Base-by-base conservation (phyloP, 2,329 filamentous ascomycete genomes). In the Chalaropsis thielavioides region DNA sequence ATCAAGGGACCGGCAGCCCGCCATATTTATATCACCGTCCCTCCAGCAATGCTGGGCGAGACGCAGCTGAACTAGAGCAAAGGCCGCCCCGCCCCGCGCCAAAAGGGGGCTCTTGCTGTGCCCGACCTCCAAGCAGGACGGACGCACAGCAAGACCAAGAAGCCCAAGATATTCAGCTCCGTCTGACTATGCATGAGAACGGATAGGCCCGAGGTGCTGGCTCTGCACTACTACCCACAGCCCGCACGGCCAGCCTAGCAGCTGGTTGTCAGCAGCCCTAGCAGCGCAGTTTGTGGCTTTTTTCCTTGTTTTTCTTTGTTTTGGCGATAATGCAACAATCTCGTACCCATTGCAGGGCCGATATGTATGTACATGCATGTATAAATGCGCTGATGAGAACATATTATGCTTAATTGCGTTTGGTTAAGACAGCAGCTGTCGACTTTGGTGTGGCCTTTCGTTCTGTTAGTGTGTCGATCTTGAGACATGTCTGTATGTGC, bases 281-380 rank as follows among this genome's bases (percentile, higher is more conserved):
- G 24, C 8, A 58, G 13, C 24, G 24, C 15, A 19, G 31, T n/a
- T 17, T 31, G 27, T 58, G 54, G 54, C 54, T 13, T 38, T 58
- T 38, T 58, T n/a, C n/a, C n/a, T n/a, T n/a, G n/a, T n/a, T 10
- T 58, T 11, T n/a, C 46, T 24, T 49, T 31, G n/a, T 31, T 4
- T 6, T 58, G 27, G 54, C 10, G 54, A 58, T n/a, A 58, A 58
- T 58, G 54, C 27, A 35, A 10, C 54, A 8, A 38, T 58, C 54
- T 58, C 54, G 54, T 58, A 58, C 38, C 54, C 54, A n/a, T 27
- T 10, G 54, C 38, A 38, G 54, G 43, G 54, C 27, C 24, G 31
- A 38, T 13, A 38, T 58, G 54, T 22, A 41, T 24, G n/a, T 61
- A 38, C n/a, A 43, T 61, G 58, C 40, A 61, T 61, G 58, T 61